Evolutionary conservation across 2,329 filamentous ascomycete genomes (phyloP), one percentile per base, ranked within the genome.

Genomic region (Cladobotryum mycophilum): DNA sequence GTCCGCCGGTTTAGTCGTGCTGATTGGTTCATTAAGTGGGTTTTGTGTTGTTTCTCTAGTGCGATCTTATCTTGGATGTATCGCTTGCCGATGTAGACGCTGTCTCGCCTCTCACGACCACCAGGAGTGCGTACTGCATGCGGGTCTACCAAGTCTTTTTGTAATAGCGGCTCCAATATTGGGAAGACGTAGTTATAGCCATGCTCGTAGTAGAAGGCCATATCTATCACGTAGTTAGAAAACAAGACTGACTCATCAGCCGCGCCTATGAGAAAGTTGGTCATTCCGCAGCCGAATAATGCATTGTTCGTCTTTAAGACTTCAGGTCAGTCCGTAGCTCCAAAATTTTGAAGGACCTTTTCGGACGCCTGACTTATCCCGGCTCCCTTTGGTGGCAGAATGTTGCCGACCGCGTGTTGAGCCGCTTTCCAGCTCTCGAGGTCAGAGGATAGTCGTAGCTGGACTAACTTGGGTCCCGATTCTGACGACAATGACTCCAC

Each of bases 191-290:
- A 45, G 47, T 58, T 49, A 49, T 57, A 59, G n/a, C 56, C 55
- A 45, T 59, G 57, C 49, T 59, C 57, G 33, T 58, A 58, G 35
- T 58, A 59, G 41, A 59, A 58, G 34, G 20, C 56, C 56, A 59
- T 58, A 42, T 59, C 57, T 14, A 53, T 57, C 41, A 57, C 56
- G 25, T 58, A 57, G 41, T 59, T 59, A 46, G 57, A 59, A 47
- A 58, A 58, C 48, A 58, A 52, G 41, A 55, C 56, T 42, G 34
- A 46, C 20, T 46, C 55, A 34, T 59, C 52, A 12, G 53, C 53
- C 11, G 52, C 53, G 30, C 57, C 57, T 2, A 57, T 58, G 36
- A 57, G 48, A 47, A 59, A 30, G 36, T 40, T 52, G 41, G 52
- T 50, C 6, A 58, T 55, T 18, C 56, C 56, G 37, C 56, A 57